Base-by-base conservation (phyloP, 228 moss, liverwort and hornwort genomes). In the Sphagnum magellanicum region DNA sequence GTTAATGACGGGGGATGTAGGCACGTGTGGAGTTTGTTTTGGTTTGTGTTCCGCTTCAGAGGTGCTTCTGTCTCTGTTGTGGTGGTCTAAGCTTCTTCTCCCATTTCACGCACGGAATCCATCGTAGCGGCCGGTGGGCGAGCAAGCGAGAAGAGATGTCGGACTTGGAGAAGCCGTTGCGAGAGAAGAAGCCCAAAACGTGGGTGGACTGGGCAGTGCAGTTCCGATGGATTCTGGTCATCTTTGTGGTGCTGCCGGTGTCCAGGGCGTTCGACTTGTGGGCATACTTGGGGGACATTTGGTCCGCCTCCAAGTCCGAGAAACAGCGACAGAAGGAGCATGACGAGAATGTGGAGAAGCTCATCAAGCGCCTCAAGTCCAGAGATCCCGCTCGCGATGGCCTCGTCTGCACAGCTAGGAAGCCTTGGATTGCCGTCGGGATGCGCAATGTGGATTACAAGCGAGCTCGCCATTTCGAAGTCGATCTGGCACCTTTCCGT, bases 401-500 rank as follows among this genome's bases (percentile, higher is more conserved):
- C 10, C 86, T 98, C 12, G 98, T 98, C 6, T 98, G 98, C 68
- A 90, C 98, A 6, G 98, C 90, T 0, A 82, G 98, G 53, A 78
- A 87, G 72, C 98, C 98, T n/a, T 98, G 93, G 93, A 83, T 98
- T 61, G 82, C 94, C 53, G 94, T 98, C 48, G 98, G 98, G 48
- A 98, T 98, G 98, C 86, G 98, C 78, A 98, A 98, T 81, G 81
- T 98, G 71, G 98, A 98, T 63, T 98, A 98, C 86, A 98, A 98
- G 81, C 87, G 98, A 48, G 98, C 94, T 61, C 90, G 98, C 60
- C 98, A 86, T 62, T 98, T 87, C 63, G 92, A 98, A 86, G 92
- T 98, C 48, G 98, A 98, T 15, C 84, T 98, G 49, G 83, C 89
- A 51, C 74, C 88, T 47, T 98, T 98, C 72, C 84, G 87, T 14